Percentiles rank a stretch among this genome's conserved stretches.
Conservation (phyloP, 768 basidiomycete species). For the Suillus paluster region DNA sequence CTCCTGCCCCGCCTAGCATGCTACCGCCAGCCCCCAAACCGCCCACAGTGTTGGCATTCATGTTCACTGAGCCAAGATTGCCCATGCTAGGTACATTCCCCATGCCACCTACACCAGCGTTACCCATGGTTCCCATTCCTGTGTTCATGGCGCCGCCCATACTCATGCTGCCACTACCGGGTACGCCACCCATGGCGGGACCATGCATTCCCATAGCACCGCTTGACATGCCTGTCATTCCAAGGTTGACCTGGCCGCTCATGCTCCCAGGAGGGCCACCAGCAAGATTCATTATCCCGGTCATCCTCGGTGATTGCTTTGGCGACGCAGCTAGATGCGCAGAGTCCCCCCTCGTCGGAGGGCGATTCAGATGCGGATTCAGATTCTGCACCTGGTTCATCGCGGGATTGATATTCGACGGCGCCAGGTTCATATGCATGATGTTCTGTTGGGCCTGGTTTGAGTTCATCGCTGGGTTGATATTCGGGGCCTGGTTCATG, state of each 20-base stretch:
- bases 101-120: conserved; percentile 17
- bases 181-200: conserved; percentile 15
- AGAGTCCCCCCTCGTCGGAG: conserved; percentile 35
- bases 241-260: conserved; percentile 10
- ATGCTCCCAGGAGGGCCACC: conserved; percentile 6
- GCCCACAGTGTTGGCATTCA: conserved; percentile 19
- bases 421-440: conserved; percentile 20
- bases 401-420: conserved; percentile 21
- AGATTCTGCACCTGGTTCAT: conserved; percentile 5
- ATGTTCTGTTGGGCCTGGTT: conserved; percentile 24
- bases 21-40: conserved; percentile 25
- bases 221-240: conserved; percentile 16
- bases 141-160: conserved; percentile 11
- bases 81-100: conserved; percentile 18
- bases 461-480: conserved; percentile 15
- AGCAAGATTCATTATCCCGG: conserved; percentile 5
- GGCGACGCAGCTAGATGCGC: conserved; percentile 28
- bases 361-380: conserved; percentile 25
- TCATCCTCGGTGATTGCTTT: conserved; percentile 31
- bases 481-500: conserved; percentile 28
- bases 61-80: conserved; percentile 26
- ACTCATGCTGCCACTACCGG: not conserved
- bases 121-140: conserved; percentile 23
- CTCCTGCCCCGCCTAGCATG: conserved; percentile 33
- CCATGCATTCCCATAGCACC: conserved; percentile 22